These are phyloP conservation scores for Entomortierella parvispora DNA, from an alignment of 192 early-diverging fungal species.

Conservation along the genomic window DNA sequence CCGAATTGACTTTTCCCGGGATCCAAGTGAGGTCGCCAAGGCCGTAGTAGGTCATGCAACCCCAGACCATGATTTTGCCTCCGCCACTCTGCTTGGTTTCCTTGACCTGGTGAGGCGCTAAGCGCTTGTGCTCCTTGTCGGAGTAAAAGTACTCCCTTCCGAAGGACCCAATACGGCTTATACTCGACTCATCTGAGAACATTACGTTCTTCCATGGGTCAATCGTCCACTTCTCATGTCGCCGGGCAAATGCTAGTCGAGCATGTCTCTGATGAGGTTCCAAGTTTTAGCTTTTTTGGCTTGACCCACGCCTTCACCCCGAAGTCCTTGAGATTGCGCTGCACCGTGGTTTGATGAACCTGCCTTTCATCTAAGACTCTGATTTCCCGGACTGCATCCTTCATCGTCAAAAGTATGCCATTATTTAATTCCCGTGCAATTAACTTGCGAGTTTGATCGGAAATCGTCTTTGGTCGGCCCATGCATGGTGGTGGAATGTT, in stretches of 20 bases:
- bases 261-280: not conserved
- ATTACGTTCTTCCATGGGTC: slow-evolving; percentile 16
- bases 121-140: not conserved
- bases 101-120: not conserved
- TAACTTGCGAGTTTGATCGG: not conserved
- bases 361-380: slow-evolving; percentile 10
- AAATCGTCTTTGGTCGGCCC: slow-evolving; percentile 3
- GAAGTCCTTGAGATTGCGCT: not conserved
- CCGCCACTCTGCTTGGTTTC: slow-evolving; percentile 1
- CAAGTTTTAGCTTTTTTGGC: not conserved
- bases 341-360: not conserved
- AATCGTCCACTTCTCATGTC: not conserved
- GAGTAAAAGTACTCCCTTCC: not conserved
- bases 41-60: slow-evolving; percentile 5
- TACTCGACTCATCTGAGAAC: slow-evolving; percentile 14
- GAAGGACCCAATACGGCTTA: slow-evolving; percentile 7
- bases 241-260: slow-evolving; percentile 3
- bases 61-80: slow-evolving; percentile 18
- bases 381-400: slow-evolving; percentile 18
- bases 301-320: not conserved
- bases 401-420: slow-evolving; percentile 6
- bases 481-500: slow-evolving; percentile 13
- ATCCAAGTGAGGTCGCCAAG: not conserved
- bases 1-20: slow-evolving; percentile 6
- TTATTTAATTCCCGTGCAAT: slow-evolving; percentile 4